Evolutionary conservation across 1,284 basidiomycete species (phyloP), one percentile per base, ranked within the genome.

Genomic region (Neonothopanus nambi): DNA sequence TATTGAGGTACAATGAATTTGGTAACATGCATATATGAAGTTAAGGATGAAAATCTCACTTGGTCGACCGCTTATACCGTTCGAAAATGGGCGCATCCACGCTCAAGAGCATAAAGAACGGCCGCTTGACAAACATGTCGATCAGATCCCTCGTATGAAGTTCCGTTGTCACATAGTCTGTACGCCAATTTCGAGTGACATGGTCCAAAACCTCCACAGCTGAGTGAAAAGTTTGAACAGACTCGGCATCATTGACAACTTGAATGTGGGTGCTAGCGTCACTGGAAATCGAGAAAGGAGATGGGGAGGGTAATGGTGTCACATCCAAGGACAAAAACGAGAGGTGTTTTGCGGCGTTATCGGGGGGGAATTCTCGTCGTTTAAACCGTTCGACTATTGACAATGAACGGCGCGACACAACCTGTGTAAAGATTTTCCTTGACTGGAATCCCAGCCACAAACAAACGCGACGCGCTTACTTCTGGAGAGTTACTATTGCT

Each of bases 71-170:
- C 50, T 70, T 69, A 63, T 76, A 89, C 28, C 87, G 77, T 46
- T 74, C 69, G 23, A 86, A 66, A 21, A 96, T 64, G 0, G 95
- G 95, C 0, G 91, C 95, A 57, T 98, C 93, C n/a, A 96, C 80
- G 43, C 76, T 81, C 36, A 98, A 74, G 28, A 98, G 80, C 63
- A 98, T 73, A 66, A 98, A 95, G 68, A 94, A 98, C 0, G 96
- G 96, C 8, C 97, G 78, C 65, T 89, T 95, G 36, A 85, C 69
- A 65, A 98, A 98, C 42, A 79, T 72, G 54, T 79, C 77, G 38
- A 95, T 76, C 15, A 85, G 64, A n/a, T 83, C 77, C 26, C 71
- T 71, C 1, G 80, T 83, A 45, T 68, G 66, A 18, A 98, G 69
- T 63, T 93, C 89, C 5, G 80, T 78, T 0, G 94, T 97, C 26